A percentile compares a stretch with the other conserved stretches of the same genome.
Conservation (phyloP, 176 grass and related monocot species). For the Zizania latifolia region DNA sequence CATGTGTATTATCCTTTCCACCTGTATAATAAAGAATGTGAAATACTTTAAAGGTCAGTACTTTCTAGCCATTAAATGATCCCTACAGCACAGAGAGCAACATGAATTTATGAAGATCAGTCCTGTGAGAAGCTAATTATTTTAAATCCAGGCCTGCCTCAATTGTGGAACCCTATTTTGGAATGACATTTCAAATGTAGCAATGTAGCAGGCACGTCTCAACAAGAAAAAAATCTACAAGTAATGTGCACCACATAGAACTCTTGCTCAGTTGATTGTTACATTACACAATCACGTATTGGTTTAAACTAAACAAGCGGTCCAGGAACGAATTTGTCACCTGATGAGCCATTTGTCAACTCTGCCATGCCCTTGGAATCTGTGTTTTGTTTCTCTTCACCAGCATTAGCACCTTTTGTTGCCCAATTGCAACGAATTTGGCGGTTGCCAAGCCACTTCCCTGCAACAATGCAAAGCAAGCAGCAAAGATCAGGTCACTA, state of each 20-base stretch:
- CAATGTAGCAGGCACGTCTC: too few relatives aligned
- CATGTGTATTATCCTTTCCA: constrained; percentile 55
- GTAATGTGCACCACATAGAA: not conserved
- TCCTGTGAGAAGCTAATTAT: too few relatives aligned
- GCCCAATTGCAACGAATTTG: constrained; percentile 99
- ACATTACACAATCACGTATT: not conserved
- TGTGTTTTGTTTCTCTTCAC: constrained; percentile 76
- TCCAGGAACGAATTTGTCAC: constrained; percentile 28
- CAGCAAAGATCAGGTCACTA: not conserved
- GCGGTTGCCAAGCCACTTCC: constrained; percentile 82
- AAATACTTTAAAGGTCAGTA: not conserved
- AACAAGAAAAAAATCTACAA: not conserved
- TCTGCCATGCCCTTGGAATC: constrained; percentile 72
- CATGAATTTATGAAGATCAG: too few relatives aligned
- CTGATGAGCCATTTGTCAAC: constrained; percentile 59
- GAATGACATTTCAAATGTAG: too few relatives aligned
- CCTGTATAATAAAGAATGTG: constrained; percentile 23
- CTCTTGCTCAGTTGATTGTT: not conserved
- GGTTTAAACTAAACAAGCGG: not conserved
- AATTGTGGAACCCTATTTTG: too few relatives aligned
- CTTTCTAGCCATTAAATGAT: not conserved
- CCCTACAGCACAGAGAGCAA: not conserved
- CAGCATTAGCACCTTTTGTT: constrained; percentile 75
- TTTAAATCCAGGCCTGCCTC: too few relatives aligned
- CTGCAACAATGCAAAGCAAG: constrained; percentile 36